Evolutionary conservation across 208 protist genomes (phyloP).

Genomic region (Leishmania major): DNA sequence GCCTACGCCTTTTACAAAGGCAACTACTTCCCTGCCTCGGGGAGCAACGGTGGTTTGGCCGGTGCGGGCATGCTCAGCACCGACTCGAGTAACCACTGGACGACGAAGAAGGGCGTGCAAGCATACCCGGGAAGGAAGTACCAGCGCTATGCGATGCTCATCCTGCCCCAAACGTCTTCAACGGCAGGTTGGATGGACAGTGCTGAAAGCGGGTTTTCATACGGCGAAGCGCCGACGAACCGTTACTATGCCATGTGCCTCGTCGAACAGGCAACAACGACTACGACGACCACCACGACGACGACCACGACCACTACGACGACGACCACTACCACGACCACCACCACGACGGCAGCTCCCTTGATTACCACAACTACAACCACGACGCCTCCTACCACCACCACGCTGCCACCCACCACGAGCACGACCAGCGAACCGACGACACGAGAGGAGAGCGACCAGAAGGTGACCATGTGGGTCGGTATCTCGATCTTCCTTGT

Average conservation of each 20-base stretch:
- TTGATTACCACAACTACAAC: not conserved
- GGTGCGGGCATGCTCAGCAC: conserved; percentile 8
- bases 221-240: not conserved
- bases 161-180: not conserved
- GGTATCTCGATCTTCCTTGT: conserved; percentile 18
- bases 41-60: not conserved
- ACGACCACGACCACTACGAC: not conserved
- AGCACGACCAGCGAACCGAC: not conserved
- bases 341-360: not conserved
- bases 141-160: conserved; percentile 9
- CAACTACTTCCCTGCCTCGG: conserved; percentile 2
- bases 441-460: not conserved
- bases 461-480: conserved; percentile 13
- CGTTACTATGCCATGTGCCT: conserved; percentile 8
- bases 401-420: conserved; percentile 3
- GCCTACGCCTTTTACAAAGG: conserved; percentile 15
- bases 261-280: not conserved
- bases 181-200: conserved; percentile 3
- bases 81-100: conserved; percentile 2
- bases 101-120: not conserved
- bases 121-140: not conserved
- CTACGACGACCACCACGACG: not conserved
- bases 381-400: not conserved
- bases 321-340: not conserved
- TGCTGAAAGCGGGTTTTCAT: not conserved